Evolutionary conservation across 805 yeast species (phyloP), one percentile per base, ranked within the genome.

Genomic region (Yamadazyma scolyti): DNA sequence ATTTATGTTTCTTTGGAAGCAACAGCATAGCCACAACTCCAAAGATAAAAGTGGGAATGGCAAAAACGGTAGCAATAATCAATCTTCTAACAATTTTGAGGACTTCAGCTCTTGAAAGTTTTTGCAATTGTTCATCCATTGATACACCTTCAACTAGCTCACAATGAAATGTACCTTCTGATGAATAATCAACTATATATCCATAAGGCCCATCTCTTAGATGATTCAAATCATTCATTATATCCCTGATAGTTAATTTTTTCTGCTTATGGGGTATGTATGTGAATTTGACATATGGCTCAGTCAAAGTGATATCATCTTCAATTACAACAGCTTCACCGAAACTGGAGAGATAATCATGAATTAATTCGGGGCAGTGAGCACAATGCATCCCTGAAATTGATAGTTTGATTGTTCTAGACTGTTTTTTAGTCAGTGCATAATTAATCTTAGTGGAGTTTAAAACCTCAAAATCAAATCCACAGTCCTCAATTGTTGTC

Each of bases 21-120:
- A 80, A 56, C 5, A 80, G 69, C 88, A 80, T 81, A 3, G 75
- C 79, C n/a, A 81, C 77, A 6, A 80, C 62, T 0, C 84, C 86
- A 43, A 82, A 71, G 4, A 79, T 50, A 48, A 82, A 79, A 2
- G 89, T 79, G 1, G 88, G 81, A 20, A 81, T 71, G 0, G 82
- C 82, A 25, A 78, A 58, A 0, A 74, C 44, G 0, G 75, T 52
- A 0, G 85, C 68, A 6, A 79, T 43, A 0, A 62, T 34, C 16
- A 79, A 56, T 28, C 85, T 65, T 16, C 48, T 46, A 1, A 64
- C 56, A 6, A 83, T 65, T 9, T 55, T 52, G 16, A 51, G 29
- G 7, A 77, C 66, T 42, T 79, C 88, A 10, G 43, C 46, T 25
- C 52, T 58, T 1, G 83, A 68, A 30, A 79, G 50, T 21, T 47